These are phyloP conservation scores for Aureobasidium musti DNA, from an alignment of 2,329 filamentous ascomycete species.

Conservation along the genomic window DNA sequence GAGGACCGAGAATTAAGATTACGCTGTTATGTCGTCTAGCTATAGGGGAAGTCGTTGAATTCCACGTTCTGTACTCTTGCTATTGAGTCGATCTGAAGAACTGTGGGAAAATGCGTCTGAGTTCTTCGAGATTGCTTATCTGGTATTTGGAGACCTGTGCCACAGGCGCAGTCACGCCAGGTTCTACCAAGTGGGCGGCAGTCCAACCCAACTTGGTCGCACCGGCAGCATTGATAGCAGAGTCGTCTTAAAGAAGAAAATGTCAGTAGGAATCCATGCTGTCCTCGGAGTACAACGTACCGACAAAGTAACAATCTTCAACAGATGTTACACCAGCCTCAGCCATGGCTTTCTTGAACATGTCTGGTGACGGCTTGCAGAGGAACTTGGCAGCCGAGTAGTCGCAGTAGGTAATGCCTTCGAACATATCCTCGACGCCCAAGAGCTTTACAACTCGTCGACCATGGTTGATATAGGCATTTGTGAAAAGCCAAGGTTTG, in stretches of 20 bases:
- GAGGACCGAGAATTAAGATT: background rate
- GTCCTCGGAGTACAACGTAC: slow-evolving; percentile 55
- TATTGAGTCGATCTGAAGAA: slow-evolving; percentile 66
- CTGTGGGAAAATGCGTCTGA: slow-evolving; percentile 75
- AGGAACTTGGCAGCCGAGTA: slow-evolving; percentile 72
- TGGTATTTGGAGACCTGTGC: slow-evolving; percentile 67
- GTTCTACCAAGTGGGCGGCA: slow-evolving; percentile 81
- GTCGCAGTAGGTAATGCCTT: slow-evolving; percentile 93
- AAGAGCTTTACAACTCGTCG: slow-evolving; percentile 78
- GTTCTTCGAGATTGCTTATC: slow-evolving; percentile 72
- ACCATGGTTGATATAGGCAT: slow-evolving; percentile 89
- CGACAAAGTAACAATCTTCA: slow-evolving; percentile 87
- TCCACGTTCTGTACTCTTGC: background rate
- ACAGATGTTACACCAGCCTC: slow-evolving; percentile 71
- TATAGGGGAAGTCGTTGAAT: background rate
- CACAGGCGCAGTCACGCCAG: slow-evolving; percentile 63
- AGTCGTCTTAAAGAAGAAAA: slow-evolving; percentile 77
- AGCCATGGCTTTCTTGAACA: slow-evolving; percentile 86
- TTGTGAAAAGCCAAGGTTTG: slow-evolving; percentile 91
- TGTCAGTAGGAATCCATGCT: background rate
- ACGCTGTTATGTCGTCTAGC: background rate
- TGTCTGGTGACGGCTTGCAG: slow-evolving; percentile 81
- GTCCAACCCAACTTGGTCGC: slow-evolving; percentile 83
- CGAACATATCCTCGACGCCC: slow-evolving; percentile 83
- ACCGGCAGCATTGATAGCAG: slow-evolving; percentile 74